phyloP scores from a whole-genome alignment of 768 basidiomycete genomes.

The Auricularia cornea region DNA sequence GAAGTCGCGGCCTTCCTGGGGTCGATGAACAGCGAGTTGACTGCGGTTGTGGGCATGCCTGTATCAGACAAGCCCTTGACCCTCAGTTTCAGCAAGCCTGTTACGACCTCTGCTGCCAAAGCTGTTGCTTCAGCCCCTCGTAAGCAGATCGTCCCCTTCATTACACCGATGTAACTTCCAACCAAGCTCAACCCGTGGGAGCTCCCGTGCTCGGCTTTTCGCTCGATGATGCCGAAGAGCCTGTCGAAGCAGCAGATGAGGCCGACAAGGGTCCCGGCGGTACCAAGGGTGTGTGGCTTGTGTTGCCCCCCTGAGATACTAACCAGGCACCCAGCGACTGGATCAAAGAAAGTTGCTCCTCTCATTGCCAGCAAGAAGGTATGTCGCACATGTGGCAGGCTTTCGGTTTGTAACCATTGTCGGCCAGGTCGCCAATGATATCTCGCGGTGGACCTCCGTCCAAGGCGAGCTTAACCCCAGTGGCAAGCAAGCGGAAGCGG shows the following conservation, averaged over 20 bases:
- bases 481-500: slow-evolving; percentile 15
- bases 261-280: slow-evolving; percentile 23
- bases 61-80: slow-evolving; percentile 77
- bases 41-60: slow-evolving; percentile 54
- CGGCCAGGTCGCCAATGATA: slow-evolving; percentile 73
- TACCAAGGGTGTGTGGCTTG: slow-evolving; percentile 42
- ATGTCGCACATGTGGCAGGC: slow-evolving; percentile 5
- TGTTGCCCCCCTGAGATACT: background rate
- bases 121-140: slow-evolving; percentile 32
- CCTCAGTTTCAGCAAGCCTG: slow-evolving; percentile 54
- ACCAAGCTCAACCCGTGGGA: background rate
- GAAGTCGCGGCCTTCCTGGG: slow-evolving; percentile 17
- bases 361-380: slow-evolving; percentile 84
- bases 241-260: slow-evolving; percentile 34
- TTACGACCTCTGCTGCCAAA: slow-evolving; percentile 10
- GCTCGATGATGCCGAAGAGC: slow-evolving; percentile 41
- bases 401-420: background rate
- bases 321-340: slow-evolving; percentile 8
- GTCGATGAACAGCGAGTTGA: slow-evolving; percentile 1
- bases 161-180: background rate
- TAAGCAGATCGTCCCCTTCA: background rate
- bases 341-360: slow-evolving; percentile 69
- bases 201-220: slow-evolving; percentile 50
- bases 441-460: slow-evolving; percentile 95
- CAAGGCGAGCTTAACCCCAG: slow-evolving; percentile 67